Percentiles rank a stretch among this genome's conserved stretches.
These are phyloP conservation scores for Schizosaccharomyces octosporus DNA, from an alignment of 805 yeast species.

Conservation along the genomic window DNA sequence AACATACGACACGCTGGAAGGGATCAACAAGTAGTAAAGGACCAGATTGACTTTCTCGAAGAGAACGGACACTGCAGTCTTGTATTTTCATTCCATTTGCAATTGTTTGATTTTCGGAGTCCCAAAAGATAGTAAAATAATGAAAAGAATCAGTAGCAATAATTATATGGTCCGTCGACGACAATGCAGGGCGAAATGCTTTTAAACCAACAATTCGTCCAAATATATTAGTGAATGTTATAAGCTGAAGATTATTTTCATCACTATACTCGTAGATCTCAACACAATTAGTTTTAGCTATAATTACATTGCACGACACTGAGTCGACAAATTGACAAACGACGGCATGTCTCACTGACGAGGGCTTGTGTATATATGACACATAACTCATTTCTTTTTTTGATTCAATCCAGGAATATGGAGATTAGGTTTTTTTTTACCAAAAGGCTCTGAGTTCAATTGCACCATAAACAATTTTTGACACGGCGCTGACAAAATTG, in stretches of 20 bases:
- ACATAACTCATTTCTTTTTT: conserved; percentile 6
- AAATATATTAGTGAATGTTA: background rate
- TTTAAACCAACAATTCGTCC: background rate
- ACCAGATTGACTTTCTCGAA: background rate
- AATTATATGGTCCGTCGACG: background rate
- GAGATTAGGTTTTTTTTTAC: too few relatives aligned
- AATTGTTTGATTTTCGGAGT: background rate
- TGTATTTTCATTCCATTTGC: background rate
- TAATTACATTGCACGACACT: background rate
- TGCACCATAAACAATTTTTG: too few relatives aligned
- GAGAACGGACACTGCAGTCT: background rate
- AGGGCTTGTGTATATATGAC: conserved; percentile 7
- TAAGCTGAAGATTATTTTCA: background rate
- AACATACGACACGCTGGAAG: background rate
- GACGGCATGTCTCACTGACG: conserved; percentile 8
- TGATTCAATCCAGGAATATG: background rate
- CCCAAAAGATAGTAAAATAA: conserved; percentile 1
- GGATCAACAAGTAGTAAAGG: background rate
- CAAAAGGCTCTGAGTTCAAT: too few relatives aligned
- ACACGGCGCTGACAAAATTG: too few relatives aligned
- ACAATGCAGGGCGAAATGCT: background rate
- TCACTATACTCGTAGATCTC: background rate
- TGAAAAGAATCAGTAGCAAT: background rate
- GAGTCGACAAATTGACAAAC: background rate
- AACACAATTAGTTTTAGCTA: background rate